These are phyloP conservation scores for Pythium rhizo-oryzae DNA, from an alignment of 352 stramenopile species.

Conservation along the genomic window DNA sequence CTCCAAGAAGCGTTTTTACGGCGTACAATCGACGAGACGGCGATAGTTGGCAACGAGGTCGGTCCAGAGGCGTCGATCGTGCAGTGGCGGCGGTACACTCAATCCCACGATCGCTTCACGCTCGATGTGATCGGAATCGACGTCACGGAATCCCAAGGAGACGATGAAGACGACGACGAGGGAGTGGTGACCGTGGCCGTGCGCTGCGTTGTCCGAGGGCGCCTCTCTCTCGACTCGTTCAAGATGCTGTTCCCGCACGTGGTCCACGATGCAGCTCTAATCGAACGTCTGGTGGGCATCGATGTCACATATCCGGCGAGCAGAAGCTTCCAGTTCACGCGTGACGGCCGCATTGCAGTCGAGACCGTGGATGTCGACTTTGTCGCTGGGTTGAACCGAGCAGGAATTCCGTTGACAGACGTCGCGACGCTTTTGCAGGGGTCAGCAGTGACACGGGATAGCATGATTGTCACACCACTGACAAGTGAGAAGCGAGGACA, in stretches of 20 bases:
- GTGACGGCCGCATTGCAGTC: conserved; percentile 15
- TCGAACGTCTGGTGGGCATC: background rate
- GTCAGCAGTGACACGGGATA: conserved; percentile 8
- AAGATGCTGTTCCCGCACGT: conserved; percentile 21
- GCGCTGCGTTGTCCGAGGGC: conserved; percentile 6
- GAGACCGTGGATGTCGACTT: conserved; percentile 29
- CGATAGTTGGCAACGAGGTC: conserved; percentile 15
- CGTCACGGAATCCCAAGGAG: background rate
- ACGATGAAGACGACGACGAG: background rate
- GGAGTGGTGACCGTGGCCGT: conserved; percentile 4
- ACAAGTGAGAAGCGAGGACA: background rate
- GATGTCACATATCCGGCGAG: conserved; percentile 23
- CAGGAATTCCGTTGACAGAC: conserved; percentile 36
- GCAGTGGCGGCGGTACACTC: conserved; percentile 29
- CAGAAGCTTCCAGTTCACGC: conserved; percentile 29
- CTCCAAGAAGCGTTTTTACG: conserved; percentile 22
- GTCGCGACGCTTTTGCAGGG: conserved; percentile 43
- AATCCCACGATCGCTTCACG: background rate
- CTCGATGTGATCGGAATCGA: background rate
- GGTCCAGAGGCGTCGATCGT: conserved; percentile 27
- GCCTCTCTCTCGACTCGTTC: conserved; percentile 18
- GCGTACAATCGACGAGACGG: conserved; percentile 18
- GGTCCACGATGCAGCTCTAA: background rate
- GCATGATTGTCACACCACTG: conserved; percentile 16
- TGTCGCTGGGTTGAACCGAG: conserved; percentile 28